Base-by-base conservation (phyloP, 176 grass and related monocot species). In the Leersia perrieri region DNA sequence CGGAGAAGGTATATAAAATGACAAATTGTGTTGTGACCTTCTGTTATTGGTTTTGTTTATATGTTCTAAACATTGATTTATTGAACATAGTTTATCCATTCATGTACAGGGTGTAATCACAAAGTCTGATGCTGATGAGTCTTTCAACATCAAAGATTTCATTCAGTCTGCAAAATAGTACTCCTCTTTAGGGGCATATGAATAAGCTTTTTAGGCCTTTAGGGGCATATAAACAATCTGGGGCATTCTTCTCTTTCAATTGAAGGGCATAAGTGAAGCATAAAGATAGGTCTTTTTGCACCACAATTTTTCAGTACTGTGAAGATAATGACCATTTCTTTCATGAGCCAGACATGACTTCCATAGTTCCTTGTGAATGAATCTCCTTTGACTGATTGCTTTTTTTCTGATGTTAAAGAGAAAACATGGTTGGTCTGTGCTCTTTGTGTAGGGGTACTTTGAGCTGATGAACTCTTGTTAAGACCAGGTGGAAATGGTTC, bases 71-170 rank as follows among this genome's bases (percentile, higher is more conserved):
- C 12, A 51, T 70, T 41, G 40, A 31, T 20, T 33, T 32, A 23
- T 36, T 39, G 28, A 78, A 1, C 14, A 26, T 11, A 13, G 2
- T 53, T 39, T 70, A 4, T 41, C 12, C 3, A 8, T 80, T 33
- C 30, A 68, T 87, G 77, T 87, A n/a, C 86, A 98, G 95, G 92
- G 92, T 77, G 90, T 95, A 22, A 91, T 98, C 83, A 89, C 74
- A 66, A 98, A 91, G 76, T 38, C 62, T 69, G 44, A 40, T 81
- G 78, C 44, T 35, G 84, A 95, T 84, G 86, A 71, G 33, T 31
- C 55, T 81, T 98, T 98, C 11, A 84, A 95, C 81, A 91, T 98
- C 68, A 89, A 88, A 83, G 73, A 78, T 29, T 98, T 93, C 33
- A 80, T 95, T 29, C 66, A 91, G 35, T 75, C 74, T 73, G 60